Base-by-base conservation (phyloP, 176 grass and related monocot species). In the Canna indica region DNA sequence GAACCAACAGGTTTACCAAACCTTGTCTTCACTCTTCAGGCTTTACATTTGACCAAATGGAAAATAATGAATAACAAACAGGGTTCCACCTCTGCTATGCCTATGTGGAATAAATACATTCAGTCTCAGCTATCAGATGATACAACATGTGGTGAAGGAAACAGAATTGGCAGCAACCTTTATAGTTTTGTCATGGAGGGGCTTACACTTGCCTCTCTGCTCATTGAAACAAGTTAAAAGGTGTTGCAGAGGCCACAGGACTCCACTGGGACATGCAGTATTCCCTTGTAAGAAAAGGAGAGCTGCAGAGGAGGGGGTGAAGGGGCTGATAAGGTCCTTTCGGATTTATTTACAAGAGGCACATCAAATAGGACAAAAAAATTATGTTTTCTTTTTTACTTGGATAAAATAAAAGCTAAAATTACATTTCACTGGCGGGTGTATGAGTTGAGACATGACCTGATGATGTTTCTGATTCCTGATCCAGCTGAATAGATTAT, bases 1-100 rank as follows among this genome's bases (percentile, higher is more conserved):
- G 74, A 77, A 82, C 74, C 74, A 77, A 35, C 73, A 82, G 70
- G 50, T 82, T 82, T 77, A 82, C 80, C 68, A 63, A 73, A 77
- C 67, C 75, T 70, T 67, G 64, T 71, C 65, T 73, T 70, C 44
- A 45, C 58, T 41, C 22, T 26, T 81, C 59, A 64, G 68, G 60
- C 73, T 71, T 68, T 77, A 74, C 80, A 73, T 77, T 70, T 48
- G 39, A 48, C 45, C 28, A 41, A 24, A 67, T 67, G 8, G 64
- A 10, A 16, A 39, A 15, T 15, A 14, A 33, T 10, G 35, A 5
- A 15, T 13, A 32, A 10, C 8, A 27, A 60, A 60, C 11, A 60
- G 27, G 24, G 57, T 7, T 46, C 15, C 44, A 46, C 15, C 44
- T 46, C 7, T 46, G 9, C n/a, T n/a, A n/a, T n/a, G n/a, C n/a